These are phyloP conservation scores for Pleurotus cornucopiae DNA, from an alignment of 768 basidiomycete species.

Conservation along the genomic window DNA sequence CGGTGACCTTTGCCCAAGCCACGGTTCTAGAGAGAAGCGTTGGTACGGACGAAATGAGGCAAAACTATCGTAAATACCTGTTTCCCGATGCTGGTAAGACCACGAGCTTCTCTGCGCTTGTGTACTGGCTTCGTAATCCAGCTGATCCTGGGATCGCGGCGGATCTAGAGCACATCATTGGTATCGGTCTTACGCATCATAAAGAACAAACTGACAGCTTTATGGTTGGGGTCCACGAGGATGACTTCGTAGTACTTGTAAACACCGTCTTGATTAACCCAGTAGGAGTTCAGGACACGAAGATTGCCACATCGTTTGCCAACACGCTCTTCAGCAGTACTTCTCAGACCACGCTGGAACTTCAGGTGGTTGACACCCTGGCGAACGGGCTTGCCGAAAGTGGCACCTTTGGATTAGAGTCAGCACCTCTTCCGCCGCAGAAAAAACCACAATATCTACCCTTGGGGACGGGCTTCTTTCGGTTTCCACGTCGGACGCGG, in stretches of 20 bases:
- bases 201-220: constrained; percentile 59
- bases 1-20: constrained; percentile 94
- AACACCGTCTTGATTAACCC: constrained; percentile 98
- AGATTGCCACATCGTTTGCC: constrained; percentile 95
- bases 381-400: constrained; percentile 97
- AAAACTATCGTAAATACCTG: constrained; percentile 49
- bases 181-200: constrained; percentile 6
- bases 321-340: constrained; percentile 96
- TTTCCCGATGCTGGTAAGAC: constrained; percentile 95
- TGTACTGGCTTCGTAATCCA: constrained; percentile 99
- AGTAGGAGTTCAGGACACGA: constrained; percentile 97
- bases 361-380: constrained; percentile 99
- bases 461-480: constrained; percentile 98
- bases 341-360: constrained; percentile 89
- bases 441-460: constrained; percentile 45
- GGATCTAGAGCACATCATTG: constrained; percentile 50
- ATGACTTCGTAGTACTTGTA: constrained; percentile 99
- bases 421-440: background rate
- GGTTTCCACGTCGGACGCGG: constrained; percentile 95
- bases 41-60: constrained; percentile 5
- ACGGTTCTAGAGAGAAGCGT: constrained; percentile 63
- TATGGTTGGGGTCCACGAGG: constrained; percentile 92
- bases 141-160: constrained; percentile 96
- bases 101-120: constrained; percentile 97
- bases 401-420: constrained; percentile 63